These are phyloP conservation scores for Lathyrus tuberosus DNA, from an alignment of 306 rosid genomes.

Conservation along the genomic window DNA sequence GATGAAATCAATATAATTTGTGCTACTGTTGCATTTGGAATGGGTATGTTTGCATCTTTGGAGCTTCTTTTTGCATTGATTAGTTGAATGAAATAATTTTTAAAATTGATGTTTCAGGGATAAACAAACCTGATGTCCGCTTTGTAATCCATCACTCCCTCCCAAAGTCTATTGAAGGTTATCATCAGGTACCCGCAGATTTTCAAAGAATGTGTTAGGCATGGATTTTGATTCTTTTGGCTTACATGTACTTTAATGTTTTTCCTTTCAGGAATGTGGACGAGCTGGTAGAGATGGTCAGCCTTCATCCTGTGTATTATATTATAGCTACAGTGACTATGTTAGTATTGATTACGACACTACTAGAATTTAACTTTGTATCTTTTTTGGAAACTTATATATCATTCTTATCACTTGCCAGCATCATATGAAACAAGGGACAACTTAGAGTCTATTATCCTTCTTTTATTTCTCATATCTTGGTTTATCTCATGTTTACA, in stretches of 20 bases:
- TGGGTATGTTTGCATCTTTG: slow-evolving; percentile 69
- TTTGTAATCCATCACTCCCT: slow-evolving; percentile 97
- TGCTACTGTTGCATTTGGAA: slow-evolving; percentile 99
- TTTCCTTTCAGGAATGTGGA: slow-evolving; percentile 85
- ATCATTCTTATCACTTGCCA: slow-evolving; percentile 18
- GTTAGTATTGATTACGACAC: slow-evolving; percentile 52
- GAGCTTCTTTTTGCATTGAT: slow-evolving; percentile 39
- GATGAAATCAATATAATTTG: slow-evolving; percentile 93
- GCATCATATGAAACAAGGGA: slow-evolving; percentile 26
- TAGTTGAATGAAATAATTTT: slow-evolving; percentile 38
- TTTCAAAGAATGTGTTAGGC: slow-evolving; percentile 28
- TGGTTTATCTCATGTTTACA: slow-evolving; percentile 44
- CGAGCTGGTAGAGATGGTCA: slow-evolving; percentile 99
- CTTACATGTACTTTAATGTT: slow-evolving; percentile 31
- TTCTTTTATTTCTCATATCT: slow-evolving; percentile 31
- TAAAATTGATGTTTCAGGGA: slow-evolving; percentile 66
- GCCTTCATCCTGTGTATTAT: slow-evolving; percentile 83
- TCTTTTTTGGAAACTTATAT: slow-evolving; percentile 5
- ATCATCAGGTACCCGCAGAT: slow-evolving; percentile 76
- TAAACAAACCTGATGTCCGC: slow-evolving; percentile 98
- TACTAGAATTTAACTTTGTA: slow-evolving; percentile 33
- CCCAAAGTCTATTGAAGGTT: slow-evolving; percentile 97
- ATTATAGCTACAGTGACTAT: slow-evolving; percentile 90
- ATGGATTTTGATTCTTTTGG: slow-evolving; percentile 32
- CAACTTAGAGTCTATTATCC: slow-evolving; percentile 28